Conservation (phyloP, 495 filamentous ascomycete species). For the Xylaria nigripes region DNA sequence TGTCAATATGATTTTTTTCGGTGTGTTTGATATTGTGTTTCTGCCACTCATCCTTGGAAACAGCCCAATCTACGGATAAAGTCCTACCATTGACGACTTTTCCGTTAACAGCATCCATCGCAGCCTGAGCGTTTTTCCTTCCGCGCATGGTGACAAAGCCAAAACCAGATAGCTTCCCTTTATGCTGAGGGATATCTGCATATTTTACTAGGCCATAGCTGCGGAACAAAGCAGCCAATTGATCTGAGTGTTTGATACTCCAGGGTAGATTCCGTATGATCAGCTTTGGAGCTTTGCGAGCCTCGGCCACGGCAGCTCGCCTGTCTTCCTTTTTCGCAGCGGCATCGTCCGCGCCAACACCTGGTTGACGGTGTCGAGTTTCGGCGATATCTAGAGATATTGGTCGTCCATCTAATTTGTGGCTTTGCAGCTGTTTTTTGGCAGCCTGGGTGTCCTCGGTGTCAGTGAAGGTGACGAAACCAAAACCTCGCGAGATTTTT, state of each 20-base stretch:
- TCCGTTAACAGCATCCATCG: conserved; percentile 76
- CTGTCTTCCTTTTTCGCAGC: conserved; percentile 49
- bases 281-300: conserved; percentile 62
- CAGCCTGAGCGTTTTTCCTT: conserved; percentile 85
- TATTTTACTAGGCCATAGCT: conserved; percentile 85
- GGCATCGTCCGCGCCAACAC: conserved; percentile 28
- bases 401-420: conserved; percentile 65
- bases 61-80: conserved; percentile 91
- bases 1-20: conserved; percentile 20
- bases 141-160: conserved; percentile 87
- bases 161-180: conserved; percentile 70
- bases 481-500: conserved; percentile 81
- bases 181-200: conserved; percentile 68
- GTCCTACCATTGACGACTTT: conserved; percentile 80
- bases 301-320: conserved; percentile 45
- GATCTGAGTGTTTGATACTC: conserved; percentile 80
- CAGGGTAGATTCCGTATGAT: conserved; percentile 95
- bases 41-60: conserved; percentile 83
- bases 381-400: conserved; percentile 84
- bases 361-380: conserved; percentile 63
- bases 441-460: conserved; percentile 79
- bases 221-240: conserved; percentile 67
- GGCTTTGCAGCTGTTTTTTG: conserved; percentile 65
- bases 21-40: conserved; percentile 31
- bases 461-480: conserved; percentile 95